phyloP scores from a whole-genome alignment of 2,329 filamentous ascomycete species.

The Uncinocarpus reesii region DNA sequence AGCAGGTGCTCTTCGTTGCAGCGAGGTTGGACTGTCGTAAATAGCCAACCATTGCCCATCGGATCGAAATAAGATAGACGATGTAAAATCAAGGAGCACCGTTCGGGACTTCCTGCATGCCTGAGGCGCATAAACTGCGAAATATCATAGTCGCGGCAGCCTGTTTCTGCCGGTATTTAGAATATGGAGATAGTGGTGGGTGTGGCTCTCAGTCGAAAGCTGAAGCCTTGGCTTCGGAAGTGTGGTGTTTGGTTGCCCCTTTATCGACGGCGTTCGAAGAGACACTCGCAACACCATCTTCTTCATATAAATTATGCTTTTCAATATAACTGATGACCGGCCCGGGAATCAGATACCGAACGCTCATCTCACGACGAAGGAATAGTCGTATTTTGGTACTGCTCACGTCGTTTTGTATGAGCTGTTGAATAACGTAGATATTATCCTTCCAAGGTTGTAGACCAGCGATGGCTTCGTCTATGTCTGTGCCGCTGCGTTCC shows the following conservation, averaged over 20 bases:
- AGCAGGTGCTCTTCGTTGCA: too few relatives aligned
- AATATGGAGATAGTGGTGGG: background rate
- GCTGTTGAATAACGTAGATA: conserved; percentile 76
- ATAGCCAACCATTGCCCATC: too few relatives aligned
- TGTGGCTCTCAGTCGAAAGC: background rate
- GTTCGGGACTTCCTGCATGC: too few relatives aligned
- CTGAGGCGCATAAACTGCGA: too few relatives aligned
- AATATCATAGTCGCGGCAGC: too few relatives aligned
- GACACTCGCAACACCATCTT: conserved; percentile 28
- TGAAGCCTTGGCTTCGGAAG: background rate
- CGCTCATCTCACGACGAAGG: conserved; percentile 67
- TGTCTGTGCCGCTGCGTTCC: conserved; percentile 79
- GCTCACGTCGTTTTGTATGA: conserved; percentile 77
- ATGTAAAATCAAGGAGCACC: too few relatives aligned
- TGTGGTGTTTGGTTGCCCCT: background rate
- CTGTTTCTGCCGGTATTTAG: too few relatives aligned
- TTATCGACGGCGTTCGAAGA: background rate
- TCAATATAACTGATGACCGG: conserved; percentile 66
- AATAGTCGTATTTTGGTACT: conserved; percentile 75
- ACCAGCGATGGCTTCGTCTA: conserved; percentile 74
- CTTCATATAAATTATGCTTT: conserved; percentile 54
- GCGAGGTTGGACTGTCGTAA: too few relatives aligned
- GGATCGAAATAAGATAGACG: too few relatives aligned
- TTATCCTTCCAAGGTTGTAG: conserved; percentile 76
- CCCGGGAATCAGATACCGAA: conserved; percentile 64